Conservation (phyloP, 2,329 filamentous ascomycete species). For the Epichloe typhina region DNA sequence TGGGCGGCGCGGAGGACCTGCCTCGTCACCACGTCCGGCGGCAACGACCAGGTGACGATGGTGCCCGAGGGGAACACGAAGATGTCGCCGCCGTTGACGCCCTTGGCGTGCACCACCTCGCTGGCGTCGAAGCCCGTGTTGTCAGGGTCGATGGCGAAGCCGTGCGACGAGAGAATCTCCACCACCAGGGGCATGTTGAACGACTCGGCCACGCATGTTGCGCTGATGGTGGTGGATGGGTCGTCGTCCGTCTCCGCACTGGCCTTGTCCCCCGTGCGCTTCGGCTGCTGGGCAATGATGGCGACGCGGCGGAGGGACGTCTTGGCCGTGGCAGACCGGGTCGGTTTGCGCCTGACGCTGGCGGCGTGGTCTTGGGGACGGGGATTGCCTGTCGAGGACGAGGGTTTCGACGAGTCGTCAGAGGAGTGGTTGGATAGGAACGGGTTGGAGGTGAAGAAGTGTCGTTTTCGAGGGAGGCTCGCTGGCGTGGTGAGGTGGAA, state of each 20-base stretch:
- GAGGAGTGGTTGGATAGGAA: slow-evolving; percentile 27
- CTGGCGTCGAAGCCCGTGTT: slow-evolving; percentile 44
- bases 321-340: slow-evolving; percentile 38
- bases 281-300: slow-evolving; percentile 63
- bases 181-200: slow-evolving; percentile 51
- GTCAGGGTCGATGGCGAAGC: slow-evolving; percentile 50
- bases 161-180: slow-evolving; percentile 43
- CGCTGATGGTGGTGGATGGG: slow-evolving; percentile 36
- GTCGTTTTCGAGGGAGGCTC: slow-evolving; percentile 39
- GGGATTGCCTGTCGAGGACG: slow-evolving; percentile 6
- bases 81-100: slow-evolving; percentile 62
- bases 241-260: slow-evolving; percentile 16
- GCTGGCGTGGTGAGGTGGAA: slow-evolving; percentile 34
- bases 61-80: slow-evolving; percentile 95
- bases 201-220: slow-evolving; percentile 48
- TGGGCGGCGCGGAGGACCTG: slow-evolving; percentile 65
- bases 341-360: slow-evolving; percentile 31
- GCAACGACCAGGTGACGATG: slow-evolving; percentile 81
- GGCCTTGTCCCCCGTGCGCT: slow-evolving; percentile 20
- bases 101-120: slow-evolving; percentile 50
- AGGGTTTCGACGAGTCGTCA: slow-evolving; percentile 9
- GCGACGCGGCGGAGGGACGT: slow-evolving; percentile 75
- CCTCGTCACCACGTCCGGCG: slow-evolving; percentile 60
- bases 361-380: slow-evolving; percentile 10
- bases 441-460: slow-evolving; percentile 55